Base-by-base conservation (phyloP, 169 alveolate species). In the Plasmodium relictum region DNA sequence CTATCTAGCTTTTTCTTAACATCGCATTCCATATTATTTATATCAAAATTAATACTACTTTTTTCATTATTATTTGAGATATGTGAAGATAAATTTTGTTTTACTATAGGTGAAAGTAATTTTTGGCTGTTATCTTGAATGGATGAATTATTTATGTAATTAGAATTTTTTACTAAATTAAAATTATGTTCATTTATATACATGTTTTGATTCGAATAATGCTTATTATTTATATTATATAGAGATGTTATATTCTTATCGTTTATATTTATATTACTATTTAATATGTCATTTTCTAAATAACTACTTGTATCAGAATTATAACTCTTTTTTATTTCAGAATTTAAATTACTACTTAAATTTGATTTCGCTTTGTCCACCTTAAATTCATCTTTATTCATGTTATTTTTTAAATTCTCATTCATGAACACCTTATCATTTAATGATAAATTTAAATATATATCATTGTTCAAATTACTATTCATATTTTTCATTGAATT, bases 11-110 rank as follows among this genome's bases (percentile, higher is more conserved):
- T 31, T 31, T 31, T 31, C 6, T 31, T 31, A 31, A 31, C 3
- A 31, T 16, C 56, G 8, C 9, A 37, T 50, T 70, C 66, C n/a
- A 70, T 37, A 56, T 44, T 70, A 16, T 70, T 50, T 6, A 58
- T 58, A 20, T 70, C 52, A 70, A 20, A 48, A 50, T 18, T 37
- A 37, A 26, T 16, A 37, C 0, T n/a, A 3, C 26, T 59, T 37
- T 63, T 37, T 63, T 63, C 26, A 63, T 12, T 9, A 26, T 50
- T 31, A 26, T 14, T 10, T 63, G 26, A 31, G 24, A 16, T 0
- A 14, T 56, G 31, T 18, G 2, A 0, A 56, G 24, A 9, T 31
- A 63, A 12, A 10, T 63, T 63, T 63, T 63, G 54, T 26, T 44
- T 9, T 26, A 63, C 5, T 6, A 5, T 50, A 4, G 16, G 20